Conservation (phyloP, 306 rosid genomes). For the Comarum palustre region DNA sequence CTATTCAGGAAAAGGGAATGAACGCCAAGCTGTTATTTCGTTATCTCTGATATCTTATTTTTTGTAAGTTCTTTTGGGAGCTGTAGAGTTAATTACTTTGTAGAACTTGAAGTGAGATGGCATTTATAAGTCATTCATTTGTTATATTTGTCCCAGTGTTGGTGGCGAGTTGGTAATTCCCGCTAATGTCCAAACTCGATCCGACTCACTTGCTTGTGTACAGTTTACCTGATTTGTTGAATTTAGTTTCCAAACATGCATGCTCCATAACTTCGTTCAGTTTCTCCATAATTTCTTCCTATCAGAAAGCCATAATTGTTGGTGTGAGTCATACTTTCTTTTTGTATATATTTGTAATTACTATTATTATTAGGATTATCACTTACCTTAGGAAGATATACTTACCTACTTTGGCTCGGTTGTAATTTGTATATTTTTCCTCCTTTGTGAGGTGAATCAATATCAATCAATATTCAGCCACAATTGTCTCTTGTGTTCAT, state of each 20-base stretch:
- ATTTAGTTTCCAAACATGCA: constrained; percentile 24
- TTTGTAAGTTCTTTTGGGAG: constrained; percentile 15
- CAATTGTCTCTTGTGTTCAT: no score
- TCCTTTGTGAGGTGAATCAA: no score
- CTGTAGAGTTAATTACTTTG: constrained; percentile 27
- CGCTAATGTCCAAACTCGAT: constrained; percentile 4
- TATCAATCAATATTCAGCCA: no score
- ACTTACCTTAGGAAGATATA: no score
- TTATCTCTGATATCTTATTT: constrained; percentile 18
- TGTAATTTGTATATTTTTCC: no score
- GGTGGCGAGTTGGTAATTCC: constrained; percentile 12
- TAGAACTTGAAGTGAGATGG: constrained; percentile 25
- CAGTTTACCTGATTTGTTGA: constrained; percentile 38
- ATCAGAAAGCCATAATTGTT: no score
- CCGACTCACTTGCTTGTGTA: constrained; percentile 45
- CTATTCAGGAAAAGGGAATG: background rate
- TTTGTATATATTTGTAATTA: no score
- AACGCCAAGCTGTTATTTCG: constrained; percentile 17
- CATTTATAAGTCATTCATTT: constrained; percentile 33
- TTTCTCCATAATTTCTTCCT: background rate
- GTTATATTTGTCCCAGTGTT: constrained; percentile 25
- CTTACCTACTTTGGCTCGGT: no score
- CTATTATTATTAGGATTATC: no score
- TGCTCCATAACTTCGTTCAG: background rate
- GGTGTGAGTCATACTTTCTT: no score